Conservation (phyloP, 225 moss, liverwort and hornwort genomes). For the Marchantia paleacea region DNA sequence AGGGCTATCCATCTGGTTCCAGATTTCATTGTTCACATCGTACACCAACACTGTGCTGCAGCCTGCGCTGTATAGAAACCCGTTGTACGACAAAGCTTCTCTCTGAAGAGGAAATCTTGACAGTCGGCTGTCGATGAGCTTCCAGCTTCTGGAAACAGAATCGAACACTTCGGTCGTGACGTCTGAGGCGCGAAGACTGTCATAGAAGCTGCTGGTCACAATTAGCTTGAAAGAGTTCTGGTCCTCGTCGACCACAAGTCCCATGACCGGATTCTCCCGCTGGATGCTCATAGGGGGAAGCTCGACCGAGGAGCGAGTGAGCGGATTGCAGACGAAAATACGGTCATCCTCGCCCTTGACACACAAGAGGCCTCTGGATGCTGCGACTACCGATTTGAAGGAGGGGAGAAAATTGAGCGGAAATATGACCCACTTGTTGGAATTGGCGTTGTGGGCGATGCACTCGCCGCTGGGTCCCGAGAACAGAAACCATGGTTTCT, state of each 20-base stretch:
- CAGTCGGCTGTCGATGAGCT: conserved; percentile 13
- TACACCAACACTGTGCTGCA: conserved; percentile 10
- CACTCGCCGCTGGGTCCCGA: conserved; percentile 8
- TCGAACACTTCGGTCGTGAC: conserved; percentile 8
- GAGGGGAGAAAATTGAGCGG: conserved; percentile 8
- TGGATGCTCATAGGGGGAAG: conserved; percentile 5
- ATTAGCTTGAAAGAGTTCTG: conserved; percentile 4
- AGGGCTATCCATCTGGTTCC: conserved; percentile 11
- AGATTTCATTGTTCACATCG: conserved; percentile 6
- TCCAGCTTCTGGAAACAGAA: conserved; percentile 6
- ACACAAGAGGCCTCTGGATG: conserved; percentile 5
- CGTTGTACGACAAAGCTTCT: conserved; percentile 15
- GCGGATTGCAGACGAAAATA: conserved; percentile 7
- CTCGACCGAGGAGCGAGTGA: conserved; percentile 2
- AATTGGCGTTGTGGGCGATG: conserved; percentile 4
- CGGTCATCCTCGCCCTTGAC: neutral
- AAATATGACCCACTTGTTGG: conserved; percentile 1
- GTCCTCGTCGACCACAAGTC: conserved; percentile 1
- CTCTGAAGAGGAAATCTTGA: conserved; percentile 5
- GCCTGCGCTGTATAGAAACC: conserved; percentile 9
- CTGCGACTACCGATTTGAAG: neutral
- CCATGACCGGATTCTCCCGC: conserved; percentile 6
- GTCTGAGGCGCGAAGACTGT: neutral
- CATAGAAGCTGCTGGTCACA: conserved; percentile 12
- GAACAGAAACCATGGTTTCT: conserved; percentile 10